Percentiles rank a stretch among this genome's conserved stretches.
Conservation (phyloP, 2,329 filamentous ascomycete genomes). For the Aspergillus pseudoviridinutans region DNA sequence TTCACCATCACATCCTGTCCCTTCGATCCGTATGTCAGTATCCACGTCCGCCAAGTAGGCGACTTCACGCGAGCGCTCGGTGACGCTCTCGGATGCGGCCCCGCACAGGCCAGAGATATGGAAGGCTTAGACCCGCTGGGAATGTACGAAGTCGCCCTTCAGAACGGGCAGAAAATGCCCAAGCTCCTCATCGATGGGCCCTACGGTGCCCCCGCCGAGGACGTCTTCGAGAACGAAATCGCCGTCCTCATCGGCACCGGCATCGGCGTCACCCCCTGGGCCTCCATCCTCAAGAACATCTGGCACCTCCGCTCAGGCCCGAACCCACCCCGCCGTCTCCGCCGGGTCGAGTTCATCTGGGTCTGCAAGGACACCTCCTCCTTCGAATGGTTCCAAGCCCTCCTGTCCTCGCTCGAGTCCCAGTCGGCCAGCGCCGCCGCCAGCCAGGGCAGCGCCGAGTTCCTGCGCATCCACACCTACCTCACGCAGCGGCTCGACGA, state of each 20-base stretch:
- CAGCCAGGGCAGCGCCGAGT: conserved; percentile 58
- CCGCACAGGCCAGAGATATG: conserved; percentile 82
- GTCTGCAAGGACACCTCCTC: conserved; percentile 92
- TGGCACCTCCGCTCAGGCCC: conserved; percentile 91
- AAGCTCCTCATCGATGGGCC: conserved; percentile 85
- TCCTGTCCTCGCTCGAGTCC: conserved; percentile 83
- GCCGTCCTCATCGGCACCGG: conserved; percentile 75
- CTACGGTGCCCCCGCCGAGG: conserved; percentile 93
- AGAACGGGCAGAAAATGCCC: conserved; percentile 92
- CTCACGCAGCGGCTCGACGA: conserved; percentile 89
- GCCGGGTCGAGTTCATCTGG: conserved; percentile 98
- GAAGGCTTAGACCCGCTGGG: conserved; percentile 87
- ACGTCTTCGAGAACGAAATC: conserved; percentile 91
- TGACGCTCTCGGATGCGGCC: conserved; percentile 87
- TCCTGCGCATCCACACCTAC: conserved; percentile 96
- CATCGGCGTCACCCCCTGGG: conserved; percentile 83
- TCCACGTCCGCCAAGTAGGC: conserved; percentile 93
- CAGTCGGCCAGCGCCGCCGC: conserved; percentile 72
- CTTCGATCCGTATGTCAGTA: conserved; percentile 87
- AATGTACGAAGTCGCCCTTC: conserved; percentile 95
- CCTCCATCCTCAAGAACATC: conserved; percentile 91
- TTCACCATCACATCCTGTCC: conserved; percentile 99
- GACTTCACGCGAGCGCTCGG: conserved; percentile 95
- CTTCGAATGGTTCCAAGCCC: conserved; percentile 98
- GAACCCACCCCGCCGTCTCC: conserved; percentile 82